A percentile compares a stretch with the other conserved stretches of the same genome.
Evolutionary conservation across 1,284 basidiomycete genomes (phyloP).

Genomic region (Trichosporon sp.): DNA sequence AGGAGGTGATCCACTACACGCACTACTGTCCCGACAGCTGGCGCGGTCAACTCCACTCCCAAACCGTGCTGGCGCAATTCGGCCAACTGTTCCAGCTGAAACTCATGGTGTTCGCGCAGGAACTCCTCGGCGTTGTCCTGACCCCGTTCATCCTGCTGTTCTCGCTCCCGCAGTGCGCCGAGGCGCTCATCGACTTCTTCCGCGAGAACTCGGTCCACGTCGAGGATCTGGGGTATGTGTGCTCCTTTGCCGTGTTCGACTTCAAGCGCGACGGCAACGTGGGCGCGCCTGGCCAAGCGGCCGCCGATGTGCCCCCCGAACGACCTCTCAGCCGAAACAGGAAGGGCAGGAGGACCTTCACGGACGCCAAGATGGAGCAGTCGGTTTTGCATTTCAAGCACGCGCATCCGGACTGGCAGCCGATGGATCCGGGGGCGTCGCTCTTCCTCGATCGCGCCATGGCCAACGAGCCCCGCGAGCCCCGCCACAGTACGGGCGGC

Average conservation of each 20-base stretch:
- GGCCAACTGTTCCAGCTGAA: constrained; percentile 88
- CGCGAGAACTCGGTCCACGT: constrained; percentile 95
- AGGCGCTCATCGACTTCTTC: constrained; percentile 91
- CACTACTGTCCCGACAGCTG: constrained; percentile 94
- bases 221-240: constrained; percentile 93
- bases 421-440: constrained; percentile 79
- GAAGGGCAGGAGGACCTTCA: constrained; percentile 42
- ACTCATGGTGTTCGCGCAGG: constrained; percentile 79
- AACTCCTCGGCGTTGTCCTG: constrained; percentile 84
- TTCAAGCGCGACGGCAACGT: constrained; percentile 88
- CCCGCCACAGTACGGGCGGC: not conserved
- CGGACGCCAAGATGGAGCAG: constrained; percentile 98
- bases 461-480: constrained; percentile 54
- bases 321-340: not conserved
- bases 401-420: constrained; percentile 92
- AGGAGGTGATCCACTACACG: constrained; percentile 85
- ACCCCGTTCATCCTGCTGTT: constrained; percentile 94
- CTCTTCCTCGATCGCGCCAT: constrained; percentile 81
- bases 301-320: not conserved
- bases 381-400: constrained; percentile 95
- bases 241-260: constrained; percentile 97
- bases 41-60: constrained; percentile 85
- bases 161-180: constrained; percentile 83
- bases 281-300: constrained; percentile 55
- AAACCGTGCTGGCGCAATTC: constrained; percentile 83